Conservation (phyloP, 495 filamentous ascomycete genomes). For the Neurospora terricola region DNA sequence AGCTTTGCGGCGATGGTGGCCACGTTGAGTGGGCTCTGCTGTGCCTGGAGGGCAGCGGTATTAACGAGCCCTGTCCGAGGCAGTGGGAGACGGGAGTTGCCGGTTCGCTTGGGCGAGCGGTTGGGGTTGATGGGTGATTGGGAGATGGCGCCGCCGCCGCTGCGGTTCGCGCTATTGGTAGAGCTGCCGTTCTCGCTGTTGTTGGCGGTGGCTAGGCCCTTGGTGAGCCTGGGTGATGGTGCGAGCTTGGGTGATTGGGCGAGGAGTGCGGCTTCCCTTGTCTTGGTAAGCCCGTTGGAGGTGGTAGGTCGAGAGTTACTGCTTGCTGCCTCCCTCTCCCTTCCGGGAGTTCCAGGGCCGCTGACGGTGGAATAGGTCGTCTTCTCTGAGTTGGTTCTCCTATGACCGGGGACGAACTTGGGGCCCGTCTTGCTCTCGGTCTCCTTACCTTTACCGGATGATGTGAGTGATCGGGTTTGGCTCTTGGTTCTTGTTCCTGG, state of each 20-base stretch:
- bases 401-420: background rate
- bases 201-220: background rate
- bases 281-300: background rate
- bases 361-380: background rate
- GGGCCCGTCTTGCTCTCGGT: background rate
- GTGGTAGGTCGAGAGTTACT: background rate
- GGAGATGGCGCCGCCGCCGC: background rate
- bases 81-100: constrained; percentile 32
- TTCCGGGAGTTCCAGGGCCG: background rate
- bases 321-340: background rate
- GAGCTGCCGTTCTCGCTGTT: constrained; percentile 4
- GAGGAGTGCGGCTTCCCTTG: background rate
- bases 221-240: background rate
- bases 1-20: constrained; percentile 46
- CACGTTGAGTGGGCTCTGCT: constrained; percentile 41
- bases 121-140: constrained; percentile 4
- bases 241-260: background rate
- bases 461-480: background rate
- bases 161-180: constrained; percentile 9
- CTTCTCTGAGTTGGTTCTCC: background rate
- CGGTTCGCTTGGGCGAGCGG: constrained; percentile 12
- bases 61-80: constrained; percentile 18
- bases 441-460: background rate
- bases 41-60: constrained; percentile 19
- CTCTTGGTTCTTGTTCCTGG: background rate